These are phyloP conservation scores for Clonostachys rosea DNA, from an alignment of 2,329 filamentous ascomycete species.

Conservation along the genomic window DNA sequence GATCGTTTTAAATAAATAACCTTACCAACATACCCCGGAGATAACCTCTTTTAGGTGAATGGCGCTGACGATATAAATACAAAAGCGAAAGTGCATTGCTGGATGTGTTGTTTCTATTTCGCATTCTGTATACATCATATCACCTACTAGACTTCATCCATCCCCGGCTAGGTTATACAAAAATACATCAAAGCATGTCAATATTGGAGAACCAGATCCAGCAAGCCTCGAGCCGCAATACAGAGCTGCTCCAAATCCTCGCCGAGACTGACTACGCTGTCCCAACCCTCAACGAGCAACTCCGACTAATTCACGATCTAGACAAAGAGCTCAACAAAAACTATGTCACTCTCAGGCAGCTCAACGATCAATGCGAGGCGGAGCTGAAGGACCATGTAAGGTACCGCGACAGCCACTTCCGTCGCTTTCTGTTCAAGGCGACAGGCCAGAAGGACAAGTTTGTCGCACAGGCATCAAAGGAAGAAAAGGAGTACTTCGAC, in stretches of 20 bases:
- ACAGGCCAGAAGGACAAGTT: conserved; percentile 34
- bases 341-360: conserved; percentile 26
- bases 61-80: too few species aligned
- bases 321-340: conserved; percentile 28
- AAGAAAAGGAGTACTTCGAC: conserved; percentile 45
- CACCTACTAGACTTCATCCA: too few species aligned
- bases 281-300: conserved; percentile 37
- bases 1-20: too few species aligned
- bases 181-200: too few species aligned
- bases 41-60: too few species aligned
- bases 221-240: conserved; percentile 18
- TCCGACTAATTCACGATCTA: conserved; percentile 37
- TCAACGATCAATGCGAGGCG: conserved; percentile 33
- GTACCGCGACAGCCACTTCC: conserved; percentile 46
- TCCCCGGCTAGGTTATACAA: too few species aligned
- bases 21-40: too few species aligned
- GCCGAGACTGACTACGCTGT: conserved; percentile 42
- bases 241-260: conserved; percentile 37
- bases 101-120: too few species aligned
- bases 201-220: too few species aligned
- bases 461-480: conserved; percentile 41
- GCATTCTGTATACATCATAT: too few species aligned
- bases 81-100: too few species aligned
- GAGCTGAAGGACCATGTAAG: conserved; percentile 47
- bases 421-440: conserved; percentile 45